Conservation (phyloP, 176 grass and related monocot species). For the Pontederia crassipes region DNA sequence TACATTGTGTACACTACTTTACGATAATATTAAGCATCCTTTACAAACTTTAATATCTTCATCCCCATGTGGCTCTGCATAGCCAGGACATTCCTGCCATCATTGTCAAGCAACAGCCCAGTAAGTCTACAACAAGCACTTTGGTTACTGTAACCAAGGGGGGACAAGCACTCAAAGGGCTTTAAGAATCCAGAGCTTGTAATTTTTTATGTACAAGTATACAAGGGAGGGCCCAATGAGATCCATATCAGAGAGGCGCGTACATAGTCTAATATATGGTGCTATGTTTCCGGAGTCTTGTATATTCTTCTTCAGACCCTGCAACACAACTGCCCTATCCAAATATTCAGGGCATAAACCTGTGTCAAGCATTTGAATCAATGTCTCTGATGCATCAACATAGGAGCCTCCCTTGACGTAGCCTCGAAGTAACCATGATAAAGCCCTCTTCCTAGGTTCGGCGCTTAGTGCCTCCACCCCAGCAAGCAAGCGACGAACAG, state of each 20-base stretch:
- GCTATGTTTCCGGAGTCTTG: slow-evolving; percentile 68
- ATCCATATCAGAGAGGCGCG: slow-evolving; percentile 57
- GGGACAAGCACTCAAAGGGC: slow-evolving; percentile 44
- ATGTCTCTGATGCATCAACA: slow-evolving; percentile 61
- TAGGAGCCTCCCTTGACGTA: slow-evolving; percentile 84
- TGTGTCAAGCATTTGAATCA: slow-evolving; percentile 69
- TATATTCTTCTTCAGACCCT: slow-evolving; percentile 56
- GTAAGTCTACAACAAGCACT: too few species aligned
- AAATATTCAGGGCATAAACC: slow-evolving; percentile 71
- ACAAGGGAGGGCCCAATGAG: slow-evolving; percentile 65
- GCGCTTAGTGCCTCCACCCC: slow-evolving; percentile 57
- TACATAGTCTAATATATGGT: slow-evolving; percentile 69
- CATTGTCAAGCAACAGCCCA: too few species aligned
- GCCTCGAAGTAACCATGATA: slow-evolving; percentile 86
- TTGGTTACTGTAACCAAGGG: too few species aligned
- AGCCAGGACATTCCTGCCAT: too few species aligned
- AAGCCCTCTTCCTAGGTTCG: slow-evolving; percentile 52
- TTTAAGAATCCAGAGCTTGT: slow-evolving; percentile 81
- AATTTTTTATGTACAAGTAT: slow-evolving; percentile 74
- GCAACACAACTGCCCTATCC: slow-evolving; percentile 74
- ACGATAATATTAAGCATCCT: too few species aligned
- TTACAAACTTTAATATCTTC: too few species aligned
- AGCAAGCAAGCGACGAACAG: slow-evolving; percentile 54
- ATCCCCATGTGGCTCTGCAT: too few species aligned
- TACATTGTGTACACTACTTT: too few species aligned